Percentiles rank a stretch among this genome's conserved stretches.
These are phyloP conservation scores for Mycena filopes DNA, from an alignment of 768 basidiomycete genomes.

Conservation along the genomic window DNA sequence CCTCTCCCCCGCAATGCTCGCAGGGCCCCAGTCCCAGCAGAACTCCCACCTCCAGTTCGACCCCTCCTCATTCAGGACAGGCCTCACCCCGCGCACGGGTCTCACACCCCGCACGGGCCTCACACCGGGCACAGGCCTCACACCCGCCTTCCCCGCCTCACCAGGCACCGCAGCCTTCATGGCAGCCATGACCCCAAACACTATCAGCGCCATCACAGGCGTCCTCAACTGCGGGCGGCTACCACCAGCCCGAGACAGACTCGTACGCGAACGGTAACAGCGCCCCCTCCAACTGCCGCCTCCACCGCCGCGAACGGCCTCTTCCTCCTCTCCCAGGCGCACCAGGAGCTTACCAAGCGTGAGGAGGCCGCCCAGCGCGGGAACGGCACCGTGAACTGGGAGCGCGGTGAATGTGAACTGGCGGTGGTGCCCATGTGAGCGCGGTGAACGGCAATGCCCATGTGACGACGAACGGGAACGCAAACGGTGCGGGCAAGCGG, in stretches of 20 bases:
- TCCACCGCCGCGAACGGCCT: constrained; percentile 88
- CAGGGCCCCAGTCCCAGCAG: constrained; percentile 73
- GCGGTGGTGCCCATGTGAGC: constrained; percentile 37
- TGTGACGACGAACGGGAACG: neutral
- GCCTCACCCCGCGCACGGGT: constrained; percentile 88
- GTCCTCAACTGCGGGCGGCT: constrained; percentile 70
- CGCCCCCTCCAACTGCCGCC: constrained; percentile 50
- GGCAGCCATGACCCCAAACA: constrained; percentile 80
- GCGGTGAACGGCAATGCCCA: constrained; percentile 11
- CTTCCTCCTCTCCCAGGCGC: constrained; percentile 93
- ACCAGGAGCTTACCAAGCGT: constrained; percentile 96
- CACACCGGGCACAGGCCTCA: constrained; percentile 80
- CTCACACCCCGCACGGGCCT: constrained; percentile 88
- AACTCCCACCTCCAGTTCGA: constrained; percentile 67
- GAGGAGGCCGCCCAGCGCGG: constrained; percentile 70
- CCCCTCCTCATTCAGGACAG: constrained; percentile 79
- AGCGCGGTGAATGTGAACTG: constrained; percentile 35
- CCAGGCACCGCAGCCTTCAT: constrained; percentile 94
- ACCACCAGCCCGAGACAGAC: constrained; percentile 56
- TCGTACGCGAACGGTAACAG: constrained; percentile 60
- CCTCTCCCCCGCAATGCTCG: constrained; percentile 95
- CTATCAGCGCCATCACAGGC: constrained; percentile 83
- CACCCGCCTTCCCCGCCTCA: constrained; percentile 86
- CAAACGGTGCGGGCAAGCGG: constrained; percentile 51
- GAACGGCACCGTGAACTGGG: constrained; percentile 39